Conservation (phyloP, 2,329 filamentous ascomycete species). For the Neofusicoccum cordaticola region DNA sequence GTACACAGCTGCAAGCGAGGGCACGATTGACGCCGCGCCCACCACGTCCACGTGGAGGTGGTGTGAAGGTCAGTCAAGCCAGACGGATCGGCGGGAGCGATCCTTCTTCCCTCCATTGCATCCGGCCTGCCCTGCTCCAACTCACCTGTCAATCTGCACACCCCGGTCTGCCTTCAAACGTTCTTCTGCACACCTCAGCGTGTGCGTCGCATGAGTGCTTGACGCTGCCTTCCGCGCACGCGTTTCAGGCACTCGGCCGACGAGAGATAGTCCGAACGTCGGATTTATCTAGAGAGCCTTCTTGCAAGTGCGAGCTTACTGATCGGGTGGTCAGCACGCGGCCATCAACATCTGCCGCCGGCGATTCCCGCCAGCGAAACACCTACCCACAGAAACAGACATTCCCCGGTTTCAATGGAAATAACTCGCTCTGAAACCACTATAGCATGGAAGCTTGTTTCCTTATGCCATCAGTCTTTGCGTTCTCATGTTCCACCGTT, state of each 20-base stretch:
- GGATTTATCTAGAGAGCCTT: not conserved
- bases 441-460: not conserved
- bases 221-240: not conserved
- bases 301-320: not conserved
- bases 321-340: not conserved
- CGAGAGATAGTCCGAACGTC: not conserved
- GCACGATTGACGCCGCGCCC: not conserved
- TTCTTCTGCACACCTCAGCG: not conserved
- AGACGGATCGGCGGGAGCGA: not conserved
- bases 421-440: not conserved
- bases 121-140: not conserved
- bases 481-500: not conserved
- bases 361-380: not conserved
- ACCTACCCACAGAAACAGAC: not conserved
- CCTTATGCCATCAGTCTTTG: not conserved
- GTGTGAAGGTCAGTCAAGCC: constrained; percentile 3
- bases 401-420: not conserved
- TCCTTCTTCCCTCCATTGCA: not conserved
- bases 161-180: not conserved
- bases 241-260: not conserved
- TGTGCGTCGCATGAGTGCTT: not conserved
- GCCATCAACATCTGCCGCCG: not conserved
- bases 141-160: not conserved
- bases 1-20: not conserved
- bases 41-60: not conserved